A percentile compares a stretch with the other conserved stretches of the same genome.
These are phyloP conservation scores for Chalciporus chontae DNA, from an alignment of 768 basidiomycete species.

Conservation along the genomic window DNA sequence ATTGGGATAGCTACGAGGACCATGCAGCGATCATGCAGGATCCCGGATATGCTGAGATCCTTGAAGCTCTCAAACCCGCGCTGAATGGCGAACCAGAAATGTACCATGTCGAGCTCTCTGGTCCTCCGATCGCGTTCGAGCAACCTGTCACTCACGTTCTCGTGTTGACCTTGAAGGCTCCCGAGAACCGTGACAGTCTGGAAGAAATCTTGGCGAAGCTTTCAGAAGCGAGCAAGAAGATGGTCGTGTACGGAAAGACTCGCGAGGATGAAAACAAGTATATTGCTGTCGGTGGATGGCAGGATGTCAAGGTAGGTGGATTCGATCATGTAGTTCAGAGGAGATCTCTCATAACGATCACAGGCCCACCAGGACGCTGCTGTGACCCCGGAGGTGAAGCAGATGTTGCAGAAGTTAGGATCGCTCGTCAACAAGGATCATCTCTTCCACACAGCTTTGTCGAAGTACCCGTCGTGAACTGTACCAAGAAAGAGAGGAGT, in stretches of 20 bases:
- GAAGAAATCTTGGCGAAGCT: constrained; percentile 9
- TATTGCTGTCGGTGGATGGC: constrained; percentile 21
- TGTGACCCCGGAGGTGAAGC: background rate
- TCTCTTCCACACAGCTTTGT: constrained; percentile 11
- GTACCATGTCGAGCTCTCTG: constrained; percentile 21
- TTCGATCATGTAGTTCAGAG: background rate
- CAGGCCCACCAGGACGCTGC: constrained; percentile 16
- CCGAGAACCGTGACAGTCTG: constrained; percentile 19
- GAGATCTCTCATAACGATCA: background rate
- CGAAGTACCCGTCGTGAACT: background rate
- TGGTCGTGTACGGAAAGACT: constrained; percentile 19
- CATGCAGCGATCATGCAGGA: constrained; percentile 14
- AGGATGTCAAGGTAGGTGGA: constrained; percentile 21
- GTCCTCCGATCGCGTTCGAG: constrained; percentile 11
- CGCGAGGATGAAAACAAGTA: constrained; percentile 20
- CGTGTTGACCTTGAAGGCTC: constrained; percentile 18
- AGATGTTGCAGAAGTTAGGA: constrained; percentile 5
- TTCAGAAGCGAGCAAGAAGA: constrained; percentile 8
- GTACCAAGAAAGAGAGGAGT: background rate
- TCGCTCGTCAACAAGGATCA: constrained; percentile 16
- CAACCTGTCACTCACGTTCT: constrained; percentile 23
- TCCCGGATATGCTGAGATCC: constrained; percentile 1
- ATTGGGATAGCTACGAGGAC: constrained; percentile 26
- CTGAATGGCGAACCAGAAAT: constrained; percentile 9
- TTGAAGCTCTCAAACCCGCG: constrained; percentile 1